Percentiles rank a stretch among this genome's conserved stretches.
Evolutionary conservation across 192 early-diverging fungal genomes (phyloP).

Genomic region (Chytriomyces confervae): DNA sequence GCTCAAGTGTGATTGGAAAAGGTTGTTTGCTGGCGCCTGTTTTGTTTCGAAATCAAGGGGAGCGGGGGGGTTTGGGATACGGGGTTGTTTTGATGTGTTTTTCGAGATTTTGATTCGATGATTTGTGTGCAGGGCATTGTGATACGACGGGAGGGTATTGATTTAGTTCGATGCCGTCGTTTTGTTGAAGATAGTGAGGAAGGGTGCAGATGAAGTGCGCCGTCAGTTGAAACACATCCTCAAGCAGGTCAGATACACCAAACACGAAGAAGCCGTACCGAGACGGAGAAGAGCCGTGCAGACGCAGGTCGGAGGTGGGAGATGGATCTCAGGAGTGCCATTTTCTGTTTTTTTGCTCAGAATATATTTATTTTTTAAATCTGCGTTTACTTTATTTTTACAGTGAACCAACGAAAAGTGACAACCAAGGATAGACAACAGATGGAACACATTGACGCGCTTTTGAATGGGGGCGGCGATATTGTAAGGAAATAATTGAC

Average conservation of each 20-base stretch:
- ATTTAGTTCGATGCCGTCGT: neutral
- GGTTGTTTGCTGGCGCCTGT: constrained; percentile 10
- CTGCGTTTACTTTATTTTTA: too few relatives aligned
- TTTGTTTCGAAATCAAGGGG: neutral
- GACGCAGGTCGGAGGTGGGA: constrained; percentile 10
- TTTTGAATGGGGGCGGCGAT: too few relatives aligned
- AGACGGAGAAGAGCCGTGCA: constrained; percentile 14
- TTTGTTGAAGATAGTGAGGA: too few relatives aligned
- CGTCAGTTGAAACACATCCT: too few relatives aligned
- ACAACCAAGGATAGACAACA: too few relatives aligned
- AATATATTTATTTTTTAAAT: too few relatives aligned
- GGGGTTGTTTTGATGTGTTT: too few relatives aligned
- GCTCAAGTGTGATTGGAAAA: constrained; percentile 18
- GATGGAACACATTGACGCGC: too few relatives aligned
- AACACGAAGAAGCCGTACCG: neutral
- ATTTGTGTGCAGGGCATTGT: neutral
- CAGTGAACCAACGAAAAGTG: too few relatives aligned
- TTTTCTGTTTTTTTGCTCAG: too few relatives aligned
- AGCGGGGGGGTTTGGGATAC: neutral
- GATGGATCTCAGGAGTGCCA: neutral
- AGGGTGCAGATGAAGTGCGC: too few relatives aligned
- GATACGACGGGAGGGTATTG: neutral
- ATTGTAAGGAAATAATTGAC: too few relatives aligned
- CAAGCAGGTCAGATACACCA: neutral
- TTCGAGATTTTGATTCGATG: neutral